These are phyloP conservation scores for Pittosporum tobira DNA, from an alignment of 129 eudicot genomes.

Conservation along the genomic window DNA sequence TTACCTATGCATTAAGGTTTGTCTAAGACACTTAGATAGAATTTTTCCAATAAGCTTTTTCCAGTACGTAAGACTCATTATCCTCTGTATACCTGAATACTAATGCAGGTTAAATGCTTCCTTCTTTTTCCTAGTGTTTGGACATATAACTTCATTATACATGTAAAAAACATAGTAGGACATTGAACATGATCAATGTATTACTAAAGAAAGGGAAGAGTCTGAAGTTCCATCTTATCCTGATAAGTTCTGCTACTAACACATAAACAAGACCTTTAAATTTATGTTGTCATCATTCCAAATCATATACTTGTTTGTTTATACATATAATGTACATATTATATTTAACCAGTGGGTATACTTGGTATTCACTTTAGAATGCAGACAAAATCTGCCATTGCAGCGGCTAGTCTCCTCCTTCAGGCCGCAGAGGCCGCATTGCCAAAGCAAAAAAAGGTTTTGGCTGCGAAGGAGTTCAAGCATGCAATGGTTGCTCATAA, in stretches of 20 bases:
- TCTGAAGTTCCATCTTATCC: not conserved
- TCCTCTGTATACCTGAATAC: too few species aligned
- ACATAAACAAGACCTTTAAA: not conserved
- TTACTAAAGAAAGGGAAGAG: too few species aligned
- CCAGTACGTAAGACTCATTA: too few species aligned
- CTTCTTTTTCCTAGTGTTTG: too few species aligned
- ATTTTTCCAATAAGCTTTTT: too few species aligned
- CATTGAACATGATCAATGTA: not conserved
- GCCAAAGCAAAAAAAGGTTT: conserved; percentile 60
- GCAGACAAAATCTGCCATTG: conserved; percentile 54
- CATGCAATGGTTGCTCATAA: conserved; percentile 68
- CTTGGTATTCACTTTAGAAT: conserved; percentile 30
- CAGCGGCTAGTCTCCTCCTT: conserved; percentile 59
- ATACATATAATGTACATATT: too few species aligned
- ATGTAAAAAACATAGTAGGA: not conserved
- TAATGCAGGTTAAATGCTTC: too few species aligned
- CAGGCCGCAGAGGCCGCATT: conserved; percentile 55
- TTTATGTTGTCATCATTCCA: not conserved
- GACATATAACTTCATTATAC: too few species aligned
- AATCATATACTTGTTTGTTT: not conserved
- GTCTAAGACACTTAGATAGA: too few species aligned
- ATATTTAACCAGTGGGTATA: too few species aligned
- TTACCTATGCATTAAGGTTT: too few species aligned
- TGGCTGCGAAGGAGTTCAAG: conserved; percentile 55
- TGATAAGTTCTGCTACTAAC: not conserved